These are phyloP conservation scores for Lasiodiplodia theobromae DNA, from an alignment of 2,329 filamentous ascomycete genomes.

Conservation along the genomic window DNA sequence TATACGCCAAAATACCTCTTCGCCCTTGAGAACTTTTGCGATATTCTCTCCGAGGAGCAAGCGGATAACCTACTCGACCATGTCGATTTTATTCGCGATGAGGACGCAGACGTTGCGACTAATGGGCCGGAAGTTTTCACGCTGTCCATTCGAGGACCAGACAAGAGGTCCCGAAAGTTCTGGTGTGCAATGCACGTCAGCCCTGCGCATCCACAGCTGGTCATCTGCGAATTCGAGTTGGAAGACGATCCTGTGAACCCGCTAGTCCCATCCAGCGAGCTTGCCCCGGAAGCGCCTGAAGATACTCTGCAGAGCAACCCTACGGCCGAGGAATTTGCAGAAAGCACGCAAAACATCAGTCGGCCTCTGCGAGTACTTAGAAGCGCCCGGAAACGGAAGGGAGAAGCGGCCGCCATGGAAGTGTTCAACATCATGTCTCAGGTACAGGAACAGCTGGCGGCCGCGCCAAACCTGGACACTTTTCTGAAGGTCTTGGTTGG, in stretches of 20 bases:
- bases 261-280: constrained; percentile 65
- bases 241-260: constrained; percentile 78
- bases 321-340: constrained; percentile 74
- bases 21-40: constrained; percentile 75
- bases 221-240: constrained; percentile 89
- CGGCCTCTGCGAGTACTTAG: constrained; percentile 79
- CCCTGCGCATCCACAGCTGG: constrained; percentile 69
- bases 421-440: constrained; percentile 93
- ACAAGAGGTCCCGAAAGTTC: constrained; percentile 67
- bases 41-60: constrained; percentile 84
- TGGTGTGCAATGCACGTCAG: constrained; percentile 90
- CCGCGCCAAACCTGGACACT: constrained; percentile 71
- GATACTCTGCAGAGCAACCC: constrained; percentile 78
- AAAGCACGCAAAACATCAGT: constrained; percentile 78
- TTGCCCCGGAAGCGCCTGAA: constrained; percentile 68
- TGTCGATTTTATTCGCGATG: constrained; percentile 85
- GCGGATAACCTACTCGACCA: constrained; percentile 84
- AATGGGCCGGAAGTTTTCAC: constrained; percentile 90
- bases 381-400: constrained; percentile 75
- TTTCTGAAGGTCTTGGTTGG: constrained; percentile 85
- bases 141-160: constrained; percentile 70
- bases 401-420: constrained; percentile 84
- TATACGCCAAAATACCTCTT: constrained; percentile 81
- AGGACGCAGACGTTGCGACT: constrained; percentile 74
- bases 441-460: constrained; percentile 84